These are phyloP conservation scores for Sungouiella blattae DNA, from an alignment of 805 yeast species.

Conservation along the genomic window DNA sequence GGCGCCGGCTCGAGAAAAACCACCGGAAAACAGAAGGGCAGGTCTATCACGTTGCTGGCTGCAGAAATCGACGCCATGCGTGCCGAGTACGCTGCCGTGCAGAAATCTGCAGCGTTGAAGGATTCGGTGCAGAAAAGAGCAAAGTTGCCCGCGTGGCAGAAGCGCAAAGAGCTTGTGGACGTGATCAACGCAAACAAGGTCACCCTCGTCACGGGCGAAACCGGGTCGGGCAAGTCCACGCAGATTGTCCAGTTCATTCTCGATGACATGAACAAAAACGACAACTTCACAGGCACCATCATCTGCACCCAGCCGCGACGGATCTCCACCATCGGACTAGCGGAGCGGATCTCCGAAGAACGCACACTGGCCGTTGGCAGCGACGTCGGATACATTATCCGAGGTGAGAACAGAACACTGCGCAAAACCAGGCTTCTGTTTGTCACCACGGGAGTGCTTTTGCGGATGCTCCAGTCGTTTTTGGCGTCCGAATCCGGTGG, in stretches of 20 bases:
- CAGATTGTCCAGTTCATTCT: constrained; percentile 88
- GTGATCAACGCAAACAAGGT: constrained; percentile 59
- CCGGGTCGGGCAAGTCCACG: constrained; percentile 96
- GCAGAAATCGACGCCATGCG: constrained; percentile 3
- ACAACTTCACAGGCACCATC: constrained; percentile 55
- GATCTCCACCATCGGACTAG: constrained; percentile 90
- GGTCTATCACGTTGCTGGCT: constrained; percentile 1
- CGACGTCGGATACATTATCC: constrained; percentile 83
- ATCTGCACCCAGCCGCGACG: constrained; percentile 95
- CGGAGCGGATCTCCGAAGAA: constrained; percentile 88
- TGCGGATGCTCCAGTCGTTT: constrained; percentile 73
- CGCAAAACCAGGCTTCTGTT: constrained; percentile 70
- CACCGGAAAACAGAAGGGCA: constrained; percentile 2
- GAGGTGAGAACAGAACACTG: constrained; percentile 78
- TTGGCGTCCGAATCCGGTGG: constrained; percentile 24
- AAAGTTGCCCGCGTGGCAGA: constrained; percentile 81
- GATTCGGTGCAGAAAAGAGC: constrained; percentile 43
- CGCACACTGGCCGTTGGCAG: constrained; percentile 60
- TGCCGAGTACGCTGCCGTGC: constrained; percentile 2
- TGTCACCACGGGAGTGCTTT: constrained; percentile 88
- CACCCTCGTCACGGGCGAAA: constrained; percentile 87
- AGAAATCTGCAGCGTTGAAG: constrained; percentile 25
- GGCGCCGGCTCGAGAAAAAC: background rate
- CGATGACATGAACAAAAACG: constrained; percentile 54
- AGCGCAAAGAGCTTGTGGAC: constrained; percentile 51